Evolutionary conservation across 345 rosid genomes (phyloP).

Genomic region (Populus tremula): DNA sequence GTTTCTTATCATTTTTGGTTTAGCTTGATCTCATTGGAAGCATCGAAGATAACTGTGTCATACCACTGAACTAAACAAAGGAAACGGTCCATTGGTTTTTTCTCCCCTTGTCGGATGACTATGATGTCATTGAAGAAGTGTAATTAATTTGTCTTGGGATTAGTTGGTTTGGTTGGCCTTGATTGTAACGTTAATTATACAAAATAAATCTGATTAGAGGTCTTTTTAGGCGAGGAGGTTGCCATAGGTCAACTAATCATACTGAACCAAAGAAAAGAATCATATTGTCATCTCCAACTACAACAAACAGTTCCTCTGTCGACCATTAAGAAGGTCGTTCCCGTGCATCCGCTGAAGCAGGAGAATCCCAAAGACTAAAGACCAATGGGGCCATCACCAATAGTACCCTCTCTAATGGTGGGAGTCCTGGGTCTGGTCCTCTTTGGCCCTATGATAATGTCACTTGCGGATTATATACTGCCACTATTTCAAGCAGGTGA

Average conservation of each 20-base stretch:
- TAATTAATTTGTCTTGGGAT: background rate
- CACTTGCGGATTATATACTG: constrained; percentile 12
- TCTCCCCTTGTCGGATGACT: background rate
- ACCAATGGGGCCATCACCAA: constrained; percentile 47
- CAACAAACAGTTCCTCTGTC: constrained; percentile 1
- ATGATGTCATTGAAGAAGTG: background rate
- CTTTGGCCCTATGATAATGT: constrained; percentile 22
- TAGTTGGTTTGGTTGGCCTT: constrained; percentile 5
- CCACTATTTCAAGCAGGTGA: constrained; percentile 19
- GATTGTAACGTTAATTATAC: background rate
- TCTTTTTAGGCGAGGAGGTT: background rate
- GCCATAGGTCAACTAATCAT: constrained; percentile 21
- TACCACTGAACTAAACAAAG: background rate
- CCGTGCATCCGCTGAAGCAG: background rate
- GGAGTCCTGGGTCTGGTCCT: constrained; percentile 38
- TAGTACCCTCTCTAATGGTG: constrained; percentile 42
- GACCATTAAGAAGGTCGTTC: too few species aligned
- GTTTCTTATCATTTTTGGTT: background rate
- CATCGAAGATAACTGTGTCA: background rate
- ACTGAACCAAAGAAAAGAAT: constrained; percentile 2
- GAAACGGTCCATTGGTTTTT: background rate
- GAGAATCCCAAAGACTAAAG: constrained; percentile 7
- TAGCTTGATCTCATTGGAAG: background rate
- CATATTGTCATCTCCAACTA: constrained; percentile 10
- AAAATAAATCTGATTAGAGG: background rate